phyloP scores from a whole-genome alignment of 139 green algal species.

The Gonium pectorale region DNA sequence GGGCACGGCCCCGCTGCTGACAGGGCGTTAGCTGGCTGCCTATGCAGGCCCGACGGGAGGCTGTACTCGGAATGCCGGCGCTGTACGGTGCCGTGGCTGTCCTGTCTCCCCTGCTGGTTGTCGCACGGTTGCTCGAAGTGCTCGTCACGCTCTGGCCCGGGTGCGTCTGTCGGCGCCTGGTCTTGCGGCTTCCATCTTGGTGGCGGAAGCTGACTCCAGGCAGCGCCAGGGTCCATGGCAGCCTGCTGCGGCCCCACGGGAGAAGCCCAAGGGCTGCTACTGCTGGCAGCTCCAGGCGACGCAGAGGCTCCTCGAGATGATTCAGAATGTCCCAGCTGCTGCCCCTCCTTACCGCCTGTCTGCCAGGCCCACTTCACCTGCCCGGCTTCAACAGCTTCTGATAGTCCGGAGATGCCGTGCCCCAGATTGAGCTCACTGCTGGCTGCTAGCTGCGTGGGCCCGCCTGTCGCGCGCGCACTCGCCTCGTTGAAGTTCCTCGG shows the following conservation, averaged over 20 bases:
- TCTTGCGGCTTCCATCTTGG: constrained; percentile 21
- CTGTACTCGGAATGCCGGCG: constrained; percentile 16
- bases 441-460: neutral
- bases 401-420: constrained; percentile 31
- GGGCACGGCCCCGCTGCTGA: neutral
- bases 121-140: neutral
- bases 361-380: constrained; percentile 46
- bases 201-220: constrained; percentile 4
- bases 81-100: neutral
- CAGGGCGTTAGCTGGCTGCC: neutral
- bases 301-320: neutral
- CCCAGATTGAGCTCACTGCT: constrained; percentile 37
- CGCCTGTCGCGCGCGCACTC: neutral
- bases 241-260: neutral
- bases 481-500: neutral
- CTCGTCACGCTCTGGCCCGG: neutral
- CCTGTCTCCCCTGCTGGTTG: neutral
- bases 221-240: neutral
- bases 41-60: neutral
- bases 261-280: constrained; percentile 18
- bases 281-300: neutral
- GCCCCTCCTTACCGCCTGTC: neutral
- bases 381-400: constrained; percentile 4
- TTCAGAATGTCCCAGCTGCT: neutral
- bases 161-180: neutral